Evolutionary conservation across 208 protist genomes (phyloP), one percentile per base, ranked within the genome.

Genomic region (Leishmania amazonensis): DNA sequence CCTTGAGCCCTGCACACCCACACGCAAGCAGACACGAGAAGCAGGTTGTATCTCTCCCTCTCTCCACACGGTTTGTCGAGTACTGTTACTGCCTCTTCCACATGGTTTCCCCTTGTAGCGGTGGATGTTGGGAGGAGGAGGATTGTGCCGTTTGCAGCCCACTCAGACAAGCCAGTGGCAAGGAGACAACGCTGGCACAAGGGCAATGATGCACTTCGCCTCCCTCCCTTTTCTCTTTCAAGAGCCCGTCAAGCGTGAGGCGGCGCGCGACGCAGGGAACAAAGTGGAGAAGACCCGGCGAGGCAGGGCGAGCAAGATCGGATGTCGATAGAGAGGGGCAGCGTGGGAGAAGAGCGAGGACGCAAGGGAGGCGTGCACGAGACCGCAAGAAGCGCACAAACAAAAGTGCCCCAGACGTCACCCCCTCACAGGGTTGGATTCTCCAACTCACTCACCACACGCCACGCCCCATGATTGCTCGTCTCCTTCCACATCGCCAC

Each of bases 401-500:
- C 4, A 62, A 62, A 62, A 28, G 31, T 42, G n/a, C 40, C 51
- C 40, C 17, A 47, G 35, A 62, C 24, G 49, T 31, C 57, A 17
- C 21, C n/a, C 24, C 24, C 17, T 81, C 49, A 85, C 65, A 85
- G 65, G 5, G 45, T 81, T 2, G 81, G 80, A 47, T 84, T 84
- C 47, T 86, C 80, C 57, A 96, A 28, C 79, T 95, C 90, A 70
- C 89, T 91, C 47, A 88, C 84, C 17, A 90, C 49, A 81, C 90
- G 90, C 92, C 95, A 96, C 57, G 76, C 87, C n/a, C 88, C 90
- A 38, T 80, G 65, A 38, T 85, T 80, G 38, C 85, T 35, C 11
- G 88, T 87, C 79, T 98, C 92, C 81, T 89, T 90, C 89, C 90
- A 98, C 88, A 96, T 91, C 70, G 85, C 87, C 35, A 88, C 89